These are phyloP conservation scores for Phialemoniopsis sp. DNA, from an alignment of 2,329 filamentous ascomycete species.

Conservation along the genomic window DNA sequence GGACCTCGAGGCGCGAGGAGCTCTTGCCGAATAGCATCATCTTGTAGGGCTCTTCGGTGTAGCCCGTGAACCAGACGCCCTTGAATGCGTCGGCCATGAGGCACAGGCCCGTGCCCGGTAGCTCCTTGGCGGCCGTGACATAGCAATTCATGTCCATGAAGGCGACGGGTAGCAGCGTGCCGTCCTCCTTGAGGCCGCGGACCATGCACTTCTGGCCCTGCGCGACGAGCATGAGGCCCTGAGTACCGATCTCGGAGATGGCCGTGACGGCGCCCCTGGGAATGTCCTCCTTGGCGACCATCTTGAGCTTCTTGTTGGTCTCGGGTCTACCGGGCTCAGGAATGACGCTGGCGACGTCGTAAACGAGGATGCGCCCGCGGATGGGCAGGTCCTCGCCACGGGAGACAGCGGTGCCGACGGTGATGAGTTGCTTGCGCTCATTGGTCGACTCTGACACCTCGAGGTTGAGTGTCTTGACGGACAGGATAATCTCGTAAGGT, in stretches of 20 bases:
- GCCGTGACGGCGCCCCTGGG: conserved; percentile 88
- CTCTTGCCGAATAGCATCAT: conserved; percentile 92
- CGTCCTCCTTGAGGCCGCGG: conserved; percentile 90
- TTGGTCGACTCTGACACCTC: conserved; percentile 90
- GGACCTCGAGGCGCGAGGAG: conserved; percentile 69
- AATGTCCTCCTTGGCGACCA: conserved; percentile 85
- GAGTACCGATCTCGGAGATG: conserved; percentile 77
- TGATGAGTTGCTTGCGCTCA: conserved; percentile 76
- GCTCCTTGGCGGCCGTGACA: conserved; percentile 77
- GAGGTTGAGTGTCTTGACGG: conserved; percentile 77
- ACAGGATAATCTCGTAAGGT: conserved; percentile 71
- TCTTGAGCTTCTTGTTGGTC: conserved; percentile 79
- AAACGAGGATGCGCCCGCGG: conserved; percentile 81
- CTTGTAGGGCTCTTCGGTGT: conserved; percentile 94
- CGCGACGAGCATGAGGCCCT: conserved; percentile 83
- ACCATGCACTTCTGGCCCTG: conserved; percentile 99
- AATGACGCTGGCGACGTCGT: conserved; percentile 87
- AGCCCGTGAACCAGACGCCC: conserved; percentile 93
- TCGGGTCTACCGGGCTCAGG: conserved; percentile 83
- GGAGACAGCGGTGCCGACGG: conserved; percentile 80
- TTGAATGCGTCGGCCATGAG: conserved; percentile 88
- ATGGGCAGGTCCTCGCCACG: conserved; percentile 88
- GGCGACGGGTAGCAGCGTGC: conserved; percentile 84
- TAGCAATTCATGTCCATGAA: conserved; percentile 98
- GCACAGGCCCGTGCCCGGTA: conserved; percentile 79